phyloP scores from a whole-genome alignment of 2,329 filamentous ascomycete genomes.

The Esteya vermicola region DNA sequence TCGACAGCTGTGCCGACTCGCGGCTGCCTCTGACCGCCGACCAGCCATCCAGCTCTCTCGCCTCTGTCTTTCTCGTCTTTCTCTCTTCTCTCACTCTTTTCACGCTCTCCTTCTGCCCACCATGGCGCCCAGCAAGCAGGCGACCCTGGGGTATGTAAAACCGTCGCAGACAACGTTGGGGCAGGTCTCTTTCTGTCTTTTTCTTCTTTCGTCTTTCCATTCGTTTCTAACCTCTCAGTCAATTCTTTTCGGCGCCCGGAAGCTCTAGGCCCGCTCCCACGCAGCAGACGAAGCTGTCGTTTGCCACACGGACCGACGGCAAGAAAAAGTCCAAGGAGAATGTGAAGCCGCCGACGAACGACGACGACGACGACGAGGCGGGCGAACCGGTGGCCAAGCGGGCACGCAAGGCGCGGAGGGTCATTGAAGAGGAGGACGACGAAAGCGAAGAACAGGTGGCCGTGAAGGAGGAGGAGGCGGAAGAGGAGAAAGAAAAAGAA shows the following conservation, averaged over 20 bases:
- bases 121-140: conserved; percentile 47
- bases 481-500: conserved; percentile 6
- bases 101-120: conserved; percentile 14
- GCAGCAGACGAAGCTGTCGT: conserved; percentile 68
- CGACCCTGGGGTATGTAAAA: conserved; percentile 79
- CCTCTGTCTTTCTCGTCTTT: not conserved
- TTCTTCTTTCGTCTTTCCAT: not conserved
- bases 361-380: conserved; percentile 25
- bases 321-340: conserved; percentile 20
- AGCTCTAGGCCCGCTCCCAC: conserved; percentile 40
- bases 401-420: conserved; percentile 29
- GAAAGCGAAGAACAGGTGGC: conserved; percentile 14
- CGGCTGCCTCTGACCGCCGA: too few relatives aligned
- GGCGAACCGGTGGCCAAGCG: conserved; percentile 48
- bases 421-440: conserved; percentile 39
- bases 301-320: conserved; percentile 33
- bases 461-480: conserved; percentile 6
- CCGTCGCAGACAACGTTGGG: conserved; percentile 58
- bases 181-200: conserved; percentile 29
- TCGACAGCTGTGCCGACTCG: conserved; percentile 3
- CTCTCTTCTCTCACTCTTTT: not conserved
- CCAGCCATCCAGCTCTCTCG: conserved; percentile 2
- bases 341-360: conserved; percentile 18
- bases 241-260: conserved; percentile 64
- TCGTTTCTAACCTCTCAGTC: conserved; percentile 36